Evolutionary conservation across 208 protist genomes (phyloP).

Genomic region (Blechomonas ayalai): DNA sequence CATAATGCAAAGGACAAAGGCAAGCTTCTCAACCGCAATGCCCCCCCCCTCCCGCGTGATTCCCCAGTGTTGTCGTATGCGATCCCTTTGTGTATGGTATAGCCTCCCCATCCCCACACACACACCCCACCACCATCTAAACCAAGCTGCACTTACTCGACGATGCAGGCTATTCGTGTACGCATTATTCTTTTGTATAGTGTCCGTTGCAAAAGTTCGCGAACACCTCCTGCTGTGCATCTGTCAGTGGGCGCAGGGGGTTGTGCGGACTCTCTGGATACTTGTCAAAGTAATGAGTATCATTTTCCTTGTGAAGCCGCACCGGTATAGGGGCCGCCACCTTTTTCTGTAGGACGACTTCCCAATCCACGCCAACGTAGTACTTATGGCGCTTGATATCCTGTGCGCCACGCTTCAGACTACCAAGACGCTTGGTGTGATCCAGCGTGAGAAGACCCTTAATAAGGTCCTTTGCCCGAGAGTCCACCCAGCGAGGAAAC

Average conservation of each 20-base stretch:
- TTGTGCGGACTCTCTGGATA: conserved; percentile 85
- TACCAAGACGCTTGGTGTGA: conserved; percentile 85
- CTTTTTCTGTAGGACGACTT: conserved; percentile 72
- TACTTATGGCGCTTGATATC: conserved; percentile 97
- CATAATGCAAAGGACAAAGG: no score
- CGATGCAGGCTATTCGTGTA: neutral
- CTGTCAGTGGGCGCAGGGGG: conserved; percentile 62
- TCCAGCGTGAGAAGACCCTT: conserved; percentile 74
- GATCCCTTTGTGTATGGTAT: no score
- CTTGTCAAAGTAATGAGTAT: conserved; percentile 89
- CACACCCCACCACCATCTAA: no score
- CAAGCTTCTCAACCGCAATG: no score
- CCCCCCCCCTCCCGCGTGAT: no score
- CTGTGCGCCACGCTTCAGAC: conserved; percentile 73
- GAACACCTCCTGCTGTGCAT: conserved; percentile 79
- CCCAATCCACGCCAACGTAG: conserved; percentile 94
- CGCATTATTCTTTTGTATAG: conserved; percentile 50
- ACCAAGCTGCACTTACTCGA: no score
- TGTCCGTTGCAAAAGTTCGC: conserved; percentile 85
- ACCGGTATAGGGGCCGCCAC: conserved; percentile 81
- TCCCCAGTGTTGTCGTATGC: no score
- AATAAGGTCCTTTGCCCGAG: conserved; percentile 80
- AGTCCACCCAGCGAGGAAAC: conserved; percentile 81
- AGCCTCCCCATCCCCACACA: no score
- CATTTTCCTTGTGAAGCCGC: conserved; percentile 61